A percentile compares a stretch with the other conserved stretches of the same genome.
Evolutionary conservation across 768 basidiomycete genomes (phyloP).

Genomic region (Termitomyces sp.): DNA sequence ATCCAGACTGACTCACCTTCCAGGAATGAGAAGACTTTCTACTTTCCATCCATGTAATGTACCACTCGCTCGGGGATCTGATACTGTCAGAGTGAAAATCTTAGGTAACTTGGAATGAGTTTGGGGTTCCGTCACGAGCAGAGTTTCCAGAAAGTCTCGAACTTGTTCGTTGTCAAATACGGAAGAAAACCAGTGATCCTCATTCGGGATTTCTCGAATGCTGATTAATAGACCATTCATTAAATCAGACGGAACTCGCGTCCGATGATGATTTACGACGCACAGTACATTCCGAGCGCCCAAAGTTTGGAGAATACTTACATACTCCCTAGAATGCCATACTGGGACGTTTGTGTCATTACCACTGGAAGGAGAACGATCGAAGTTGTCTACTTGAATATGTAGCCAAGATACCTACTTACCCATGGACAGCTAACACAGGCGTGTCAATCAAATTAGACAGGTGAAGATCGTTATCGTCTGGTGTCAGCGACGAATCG

Average conservation of each 20-base stretch:
- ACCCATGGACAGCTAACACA: slow-evolving; percentile 79
- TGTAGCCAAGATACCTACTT: slow-evolving; percentile 12
- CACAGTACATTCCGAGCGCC: slow-evolving; percentile 50
- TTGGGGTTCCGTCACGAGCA: slow-evolving; percentile 12
- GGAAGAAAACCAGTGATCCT: slow-evolving; percentile 67
- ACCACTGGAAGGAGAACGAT: slow-evolving; percentile 37
- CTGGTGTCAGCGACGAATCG: slow-evolving; percentile 67
- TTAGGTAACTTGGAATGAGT: slow-evolving; percentile 5
- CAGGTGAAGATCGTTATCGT: slow-evolving; percentile 84
- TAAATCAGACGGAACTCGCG: neutral
- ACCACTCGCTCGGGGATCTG: slow-evolving; percentile 63
- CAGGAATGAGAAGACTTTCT: slow-evolving; percentile 51
- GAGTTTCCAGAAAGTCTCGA: slow-evolving; percentile 45
- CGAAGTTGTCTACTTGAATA: neutral
- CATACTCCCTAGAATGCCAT: slow-evolving; percentile 72
- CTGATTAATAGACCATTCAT: slow-evolving; percentile 23
- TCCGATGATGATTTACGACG: neutral
- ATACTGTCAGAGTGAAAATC: slow-evolving; percentile 69
- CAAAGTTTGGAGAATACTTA: slow-evolving; percentile 50
- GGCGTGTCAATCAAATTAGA: slow-evolving; percentile 70
- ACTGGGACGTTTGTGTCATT: slow-evolving; percentile 83
- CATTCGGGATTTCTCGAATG: slow-evolving; percentile 53
- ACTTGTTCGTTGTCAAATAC: slow-evolving; percentile 53
- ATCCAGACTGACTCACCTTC: slow-evolving; percentile 39
- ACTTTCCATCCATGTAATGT: slow-evolving; percentile 69